Percentiles rank a stretch among this genome's conserved stretches.
phyloP scores from a whole-genome alignment of 257 asterid species.

The Prunella vulgaris region DNA sequence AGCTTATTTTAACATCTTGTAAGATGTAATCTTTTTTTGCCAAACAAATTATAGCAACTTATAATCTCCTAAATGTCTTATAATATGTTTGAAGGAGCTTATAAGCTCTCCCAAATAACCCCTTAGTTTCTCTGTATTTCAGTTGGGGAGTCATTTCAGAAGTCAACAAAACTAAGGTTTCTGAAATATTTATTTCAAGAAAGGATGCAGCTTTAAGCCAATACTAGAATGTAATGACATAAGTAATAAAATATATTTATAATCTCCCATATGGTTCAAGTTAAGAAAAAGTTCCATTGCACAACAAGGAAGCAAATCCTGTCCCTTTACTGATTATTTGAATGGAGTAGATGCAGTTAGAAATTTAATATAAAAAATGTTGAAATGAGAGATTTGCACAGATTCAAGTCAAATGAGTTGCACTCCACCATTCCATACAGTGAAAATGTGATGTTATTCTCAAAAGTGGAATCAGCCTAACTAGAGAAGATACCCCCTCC shows the following conservation, averaged over 20 bases:
- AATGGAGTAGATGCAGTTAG: neutral
- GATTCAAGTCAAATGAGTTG: too few species aligned
- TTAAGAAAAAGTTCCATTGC: neutral
- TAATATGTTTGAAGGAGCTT: too few species aligned
- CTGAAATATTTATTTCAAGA: neutral
- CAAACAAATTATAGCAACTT: too few species aligned
- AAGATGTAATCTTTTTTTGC: too few species aligned
- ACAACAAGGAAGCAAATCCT: neutral
- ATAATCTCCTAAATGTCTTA: too few species aligned
- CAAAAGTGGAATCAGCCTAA: too few species aligned
- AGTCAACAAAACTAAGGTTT: constrained; percentile 1
- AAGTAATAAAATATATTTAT: neutral
- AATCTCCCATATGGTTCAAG: neutral
- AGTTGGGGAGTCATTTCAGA: neutral
- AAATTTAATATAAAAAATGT: too few species aligned
- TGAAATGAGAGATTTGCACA: too few species aligned
- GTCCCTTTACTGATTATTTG: neutral
- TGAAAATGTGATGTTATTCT: too few species aligned
- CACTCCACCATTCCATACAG: neutral
- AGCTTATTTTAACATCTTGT: too few species aligned
- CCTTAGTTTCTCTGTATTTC: neutral
- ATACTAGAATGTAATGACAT: neutral
- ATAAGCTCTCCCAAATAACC: too few species aligned
- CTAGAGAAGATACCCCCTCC: too few species aligned
- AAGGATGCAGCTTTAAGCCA: neutral